Evolutionary conservation across 192 early-diverging fungal genomes (phyloP).

Genomic region (Entomortierella chlamydospora): DNA sequence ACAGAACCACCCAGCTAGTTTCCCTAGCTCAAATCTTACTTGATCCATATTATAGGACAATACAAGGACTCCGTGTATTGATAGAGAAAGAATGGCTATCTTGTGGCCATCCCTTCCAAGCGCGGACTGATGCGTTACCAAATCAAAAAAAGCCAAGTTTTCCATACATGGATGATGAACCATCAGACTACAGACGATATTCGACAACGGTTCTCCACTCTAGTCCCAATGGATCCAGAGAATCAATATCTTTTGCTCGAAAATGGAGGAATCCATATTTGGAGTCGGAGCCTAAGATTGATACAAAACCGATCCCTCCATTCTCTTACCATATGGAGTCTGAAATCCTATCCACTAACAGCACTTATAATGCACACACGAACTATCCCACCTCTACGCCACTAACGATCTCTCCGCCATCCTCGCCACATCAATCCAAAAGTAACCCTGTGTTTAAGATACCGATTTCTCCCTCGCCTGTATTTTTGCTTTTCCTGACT

Average conservation of each 20-base stretch:
- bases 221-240: slow-evolving; percentile 44
- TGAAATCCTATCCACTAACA: not conserved
- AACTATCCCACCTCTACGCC: not conserved
- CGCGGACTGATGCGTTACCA: slow-evolving; percentile 25
- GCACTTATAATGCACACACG: not conserved
- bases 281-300: too few species aligned
- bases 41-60: slow-evolving; percentile 57
- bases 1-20: slow-evolving; percentile 59
- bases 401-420: not conserved
- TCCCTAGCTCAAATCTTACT: slow-evolving; percentile 56
- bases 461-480: slow-evolving; percentile 38
- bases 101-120: slow-evolving; percentile 55
- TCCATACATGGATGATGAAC: not conserved
- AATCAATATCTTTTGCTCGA: slow-evolving; percentile 15
- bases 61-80: slow-evolving; percentile 51
- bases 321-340: slow-evolving; percentile 13
- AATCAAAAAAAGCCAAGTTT: slow-evolving; percentile 5
- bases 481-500: slow-evolving; percentile 58
- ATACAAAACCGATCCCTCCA: slow-evolving; percentile 5
- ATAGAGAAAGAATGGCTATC: slow-evolving; percentile 61
- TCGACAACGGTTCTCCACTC: slow-evolving; percentile 15
- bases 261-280: too few species aligned
- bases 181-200: not conserved
- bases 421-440: not conserved
- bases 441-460: not conserved